Percentiles rank a stretch among this genome's conserved stretches.
Evolutionary conservation across 2,329 filamentous ascomycete species (phyloP).

Genomic region (Aspergillus alliaceus): DNA sequence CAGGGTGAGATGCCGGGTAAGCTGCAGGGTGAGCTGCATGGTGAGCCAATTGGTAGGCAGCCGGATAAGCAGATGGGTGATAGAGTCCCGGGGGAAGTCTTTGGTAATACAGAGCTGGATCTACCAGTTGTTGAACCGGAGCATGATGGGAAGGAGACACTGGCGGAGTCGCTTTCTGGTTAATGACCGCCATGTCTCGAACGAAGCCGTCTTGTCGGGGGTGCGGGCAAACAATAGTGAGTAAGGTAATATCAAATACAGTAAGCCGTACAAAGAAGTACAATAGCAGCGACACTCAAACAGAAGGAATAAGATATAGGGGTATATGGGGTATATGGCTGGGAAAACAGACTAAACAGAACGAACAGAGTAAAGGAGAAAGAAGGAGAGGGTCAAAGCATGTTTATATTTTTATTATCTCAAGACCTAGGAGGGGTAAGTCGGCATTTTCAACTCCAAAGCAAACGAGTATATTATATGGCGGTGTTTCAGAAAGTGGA

Average conservation of each 20-base stretch:
- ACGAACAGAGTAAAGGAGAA: neutral
- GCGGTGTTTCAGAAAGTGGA: slow-evolving; percentile 6
- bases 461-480: slow-evolving; percentile 3
- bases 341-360: neutral
- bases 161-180: slow-evolving; percentile 19
- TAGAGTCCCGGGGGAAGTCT: neutral
- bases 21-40: neutral
- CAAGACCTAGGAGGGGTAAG: slow-evolving; percentile 2
- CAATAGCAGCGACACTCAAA: neutral
- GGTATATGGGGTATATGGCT: neutral
- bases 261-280: neutral
- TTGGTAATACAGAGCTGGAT: neutral
- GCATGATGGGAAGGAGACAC: slow-evolving; percentile 17
- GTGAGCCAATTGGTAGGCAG: neutral
- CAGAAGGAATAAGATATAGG: neutral
- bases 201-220: neutral
- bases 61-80: neutral
- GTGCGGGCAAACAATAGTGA: neutral
- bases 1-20: neutral
- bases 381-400: neutral
- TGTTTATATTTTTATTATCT: slow-evolving; percentile 5
- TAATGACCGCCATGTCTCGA: slow-evolving; percentile 17
- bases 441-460: slow-evolving; percentile 3
- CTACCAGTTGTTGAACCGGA: slow-evolving; percentile 1
- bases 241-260: too few species aligned